Percentiles rank a stretch among this genome's conserved stretches.
Evolutionary conservation across 805 yeast species (phyloP).

Genomic region (Metschnikowia kofuensis): DNA sequence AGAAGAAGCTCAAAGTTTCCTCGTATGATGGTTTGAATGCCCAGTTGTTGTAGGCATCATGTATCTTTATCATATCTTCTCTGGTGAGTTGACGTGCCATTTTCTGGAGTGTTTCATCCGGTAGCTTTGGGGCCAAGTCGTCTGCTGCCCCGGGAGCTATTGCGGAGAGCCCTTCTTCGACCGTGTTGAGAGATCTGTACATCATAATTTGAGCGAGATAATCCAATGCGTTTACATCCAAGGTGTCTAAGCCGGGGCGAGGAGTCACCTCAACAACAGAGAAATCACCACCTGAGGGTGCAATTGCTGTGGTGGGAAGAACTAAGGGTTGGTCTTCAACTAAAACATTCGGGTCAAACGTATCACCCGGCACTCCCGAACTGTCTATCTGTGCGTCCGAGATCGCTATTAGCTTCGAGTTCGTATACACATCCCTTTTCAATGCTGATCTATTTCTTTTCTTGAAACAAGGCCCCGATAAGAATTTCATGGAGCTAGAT

Average conservation of each 20-base stretch:
- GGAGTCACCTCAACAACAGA: conserved; percentile 58
- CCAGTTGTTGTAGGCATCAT: conserved; percentile 63
- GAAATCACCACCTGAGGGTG: conserved; percentile 36
- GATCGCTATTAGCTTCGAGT: conserved; percentile 54
- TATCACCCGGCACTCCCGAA: conserved; percentile 21
- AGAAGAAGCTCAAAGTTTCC: conserved; percentile 16
- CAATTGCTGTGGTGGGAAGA: conserved; percentile 25
- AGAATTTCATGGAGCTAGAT: conserved; percentile 51
- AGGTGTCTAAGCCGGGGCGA: conserved; percentile 21
- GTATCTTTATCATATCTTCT: conserved; percentile 53
- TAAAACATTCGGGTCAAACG: conserved; percentile 36
- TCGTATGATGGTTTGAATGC: conserved; percentile 72
- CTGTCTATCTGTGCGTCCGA: conserved; percentile 20
- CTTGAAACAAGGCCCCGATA: conserved; percentile 51
- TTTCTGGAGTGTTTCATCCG: conserved; percentile 38
- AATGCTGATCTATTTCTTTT: conserved; percentile 62
- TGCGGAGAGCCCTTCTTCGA: conserved; percentile 45
- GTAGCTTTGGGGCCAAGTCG: conserved; percentile 35
- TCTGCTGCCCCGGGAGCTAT: conserved; percentile 83
- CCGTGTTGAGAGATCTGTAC: conserved; percentile 37
- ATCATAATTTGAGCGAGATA: conserved; percentile 45
- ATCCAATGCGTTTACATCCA: conserved; percentile 57
- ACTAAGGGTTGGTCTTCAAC: conserved; percentile 37
- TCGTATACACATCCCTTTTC: conserved; percentile 62
- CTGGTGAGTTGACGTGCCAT: conserved; percentile 47